Evolutionary conservation across 2,329 filamentous ascomycete genomes (phyloP), one percentile per base, ranked within the genome.

Genomic region (Teratosphaeria destructans): DNA sequence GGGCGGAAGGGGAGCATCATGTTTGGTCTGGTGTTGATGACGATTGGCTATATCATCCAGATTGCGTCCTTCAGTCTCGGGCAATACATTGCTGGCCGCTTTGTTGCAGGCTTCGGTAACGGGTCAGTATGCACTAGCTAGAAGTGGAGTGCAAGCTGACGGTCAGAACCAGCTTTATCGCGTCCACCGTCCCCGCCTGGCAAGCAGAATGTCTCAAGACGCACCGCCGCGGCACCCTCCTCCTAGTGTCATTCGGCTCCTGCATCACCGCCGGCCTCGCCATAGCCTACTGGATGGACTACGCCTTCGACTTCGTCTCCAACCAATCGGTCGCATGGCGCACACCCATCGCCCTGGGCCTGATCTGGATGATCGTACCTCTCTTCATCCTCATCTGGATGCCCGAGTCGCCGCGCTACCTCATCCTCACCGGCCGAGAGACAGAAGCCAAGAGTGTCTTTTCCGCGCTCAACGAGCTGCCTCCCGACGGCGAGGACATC

Each of bases 1-100:
- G 83, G 83, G 26, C 76, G 83, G 27, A 77, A 78, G 68, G 74
- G 79, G 32, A 79, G 78, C 5, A 83, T 85, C 55, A 82, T 85
- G 64, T 75, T 81, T 7, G 85, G 85, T 12, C 80, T 81, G 5
- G 62, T 74, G 8, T 77, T 86, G 62, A 82, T 85, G 77, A 74
- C 83, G 26, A 58, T 85, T 37, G 83, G 83, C 23, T 82, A 83
- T 47, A 73, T 81, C 16, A 78, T 87, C 35, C 85, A 87, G 66
- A 72, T 81, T n/a, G 69, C 78, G 11, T 75, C 78, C 1, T 80
- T 77, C 63, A 67, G 73, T 59, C 75, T 78, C 19, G 73, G 70
- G 29, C 73, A 75, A 56, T 76, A 79, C 26, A 73, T 81, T 12
- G 75, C 76, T 16, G 78, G 78, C 6, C 73, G 80, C 58, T 76